Evolutionary conservation across 208 protist species (phyloP), one percentile per base, ranked within the genome.

Genomic region (Leishmania amazonensis): DNA sequence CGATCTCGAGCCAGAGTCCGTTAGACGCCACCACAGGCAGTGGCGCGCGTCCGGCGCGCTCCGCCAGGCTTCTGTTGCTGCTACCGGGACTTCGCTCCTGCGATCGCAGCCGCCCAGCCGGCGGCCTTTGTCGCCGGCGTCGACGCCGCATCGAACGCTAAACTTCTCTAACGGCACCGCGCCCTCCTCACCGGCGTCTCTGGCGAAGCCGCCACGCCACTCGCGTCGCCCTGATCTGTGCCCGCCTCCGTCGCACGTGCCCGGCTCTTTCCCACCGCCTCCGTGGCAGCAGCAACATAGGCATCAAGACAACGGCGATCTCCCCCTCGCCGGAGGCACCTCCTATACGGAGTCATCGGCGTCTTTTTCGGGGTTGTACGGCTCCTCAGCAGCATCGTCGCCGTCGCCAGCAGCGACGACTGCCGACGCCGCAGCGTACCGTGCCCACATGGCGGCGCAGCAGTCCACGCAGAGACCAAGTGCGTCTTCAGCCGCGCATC

Each of bases 391-490:
- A 8, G 31, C 68, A 40, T 80, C 76, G 4, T 84, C 81, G 8
- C 47, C 47, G n/a, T 75, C 47, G 28, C 31, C 24, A 40, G 7
- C 47, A 28, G 38, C 11, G 11, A 64, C 28, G 40, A 38, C 82
- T 42, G 47, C 72, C 7, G 76, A 58, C 47, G 13, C 45, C 28
- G 65, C 72, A 0, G 82, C 82, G 40, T 85, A 85, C 78, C 77
- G 78, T 38, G 58, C 74, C 4, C 82, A 85, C 45, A 42, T 85
- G 19, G 82, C 82, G 17, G 82, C 82, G 15, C 82, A 85, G 62
- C 78, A 85, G 47, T 85, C 74, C 13, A 85, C 82, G 73, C 82
- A 85, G 74, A 47, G 45, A 38, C 82, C 82, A 31, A 24, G 5
- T 19, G 13, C 38, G 8, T 72, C 67, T 72, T 72, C 67, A 11